Conservation (phyloP, 1,139 yeast genomes). For the Wickerhamiella pararugosa region DNA sequence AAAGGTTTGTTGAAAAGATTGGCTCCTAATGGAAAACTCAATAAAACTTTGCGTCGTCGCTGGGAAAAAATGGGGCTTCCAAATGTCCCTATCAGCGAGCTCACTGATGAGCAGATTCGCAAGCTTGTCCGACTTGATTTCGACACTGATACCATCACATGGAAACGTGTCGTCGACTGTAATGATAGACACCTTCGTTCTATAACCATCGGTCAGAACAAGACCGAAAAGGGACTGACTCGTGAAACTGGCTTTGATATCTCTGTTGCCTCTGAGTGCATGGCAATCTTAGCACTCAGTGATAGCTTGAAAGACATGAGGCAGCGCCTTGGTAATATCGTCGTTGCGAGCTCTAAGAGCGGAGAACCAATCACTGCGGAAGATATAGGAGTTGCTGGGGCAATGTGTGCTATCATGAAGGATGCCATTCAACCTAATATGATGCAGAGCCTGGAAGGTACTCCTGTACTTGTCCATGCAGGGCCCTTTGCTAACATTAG, state of each 20-base stretch:
- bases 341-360: constrained; percentile 63
- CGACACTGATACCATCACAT: constrained; percentile 85
- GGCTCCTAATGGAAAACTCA: constrained; percentile 78
- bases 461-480: constrained; percentile 96
- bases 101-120: constrained; percentile 64
- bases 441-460: constrained; percentile 97
- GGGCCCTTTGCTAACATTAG: constrained; percentile 98
- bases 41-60: constrained; percentile 66
- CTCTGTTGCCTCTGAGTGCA: constrained; percentile 92
- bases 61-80: constrained; percentile 77
- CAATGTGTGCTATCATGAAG: constrained; percentile 84
- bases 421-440: constrained; percentile 95
- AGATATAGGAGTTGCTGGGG: constrained; percentile 96
- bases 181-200: constrained; percentile 90
- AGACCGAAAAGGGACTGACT: constrained; percentile 83
- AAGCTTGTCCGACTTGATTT: constrained; percentile 77
- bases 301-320: constrained; percentile 76
- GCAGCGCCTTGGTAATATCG: constrained; percentile 80
- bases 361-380: constrained; percentile 93
- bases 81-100: constrained; percentile 31
- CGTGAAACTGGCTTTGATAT: constrained; percentile 92
- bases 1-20: constrained; percentile 63
- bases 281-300: constrained; percentile 93
- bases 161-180: constrained; percentile 95
- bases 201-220: constrained; percentile 82